These are phyloP conservation scores for Vararia minispora DNA, from an alignment of 768 basidiomycete species.

Conservation along the genomic window DNA sequence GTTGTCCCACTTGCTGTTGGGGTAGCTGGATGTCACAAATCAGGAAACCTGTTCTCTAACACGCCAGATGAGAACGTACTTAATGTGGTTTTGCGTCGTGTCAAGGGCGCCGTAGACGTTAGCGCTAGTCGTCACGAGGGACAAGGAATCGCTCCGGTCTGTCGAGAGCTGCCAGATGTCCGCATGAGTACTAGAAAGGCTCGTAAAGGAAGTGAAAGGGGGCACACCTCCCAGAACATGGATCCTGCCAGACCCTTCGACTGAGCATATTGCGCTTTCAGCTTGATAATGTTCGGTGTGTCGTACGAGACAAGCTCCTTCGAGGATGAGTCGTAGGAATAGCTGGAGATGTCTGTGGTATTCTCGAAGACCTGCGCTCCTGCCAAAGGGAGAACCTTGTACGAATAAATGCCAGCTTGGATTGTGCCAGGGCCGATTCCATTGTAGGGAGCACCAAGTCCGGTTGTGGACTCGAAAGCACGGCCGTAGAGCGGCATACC, in stretches of 20 bases:
- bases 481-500: slow-evolving; percentile 77
- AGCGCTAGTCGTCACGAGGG: slow-evolving; percentile 42
- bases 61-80: slow-evolving; percentile 22
- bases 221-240: slow-evolving; percentile 59
- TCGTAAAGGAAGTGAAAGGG: not conserved
- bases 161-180: slow-evolving; percentile 31
- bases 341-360: slow-evolving; percentile 56
- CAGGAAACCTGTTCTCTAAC: not conserved
- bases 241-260: slow-evolving; percentile 50
- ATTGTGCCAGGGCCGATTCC: slow-evolving; percentile 67
- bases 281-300: slow-evolving; percentile 49
- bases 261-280: slow-evolving; percentile 61
- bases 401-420: slow-evolving; percentile 67
- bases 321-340: slow-evolving; percentile 62
- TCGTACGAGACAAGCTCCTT: slow-evolving; percentile 70
- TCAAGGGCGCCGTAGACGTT: slow-evolving; percentile 42
- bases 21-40: slow-evolving; percentile 31
- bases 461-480: slow-evolving; percentile 60
- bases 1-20: slow-evolving; percentile 63
- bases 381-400: slow-evolving; percentile 53
- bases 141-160: slow-evolving; percentile 47
- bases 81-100: slow-evolving; percentile 53
- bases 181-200: not conserved
- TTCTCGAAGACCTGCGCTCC: slow-evolving; percentile 51
- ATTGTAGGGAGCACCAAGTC: slow-evolving; percentile 55